Evolutionary conservation across 2,329 filamentous ascomycete genomes (phyloP).

Genomic region (Hymenoscyphus salicellus): DNA sequence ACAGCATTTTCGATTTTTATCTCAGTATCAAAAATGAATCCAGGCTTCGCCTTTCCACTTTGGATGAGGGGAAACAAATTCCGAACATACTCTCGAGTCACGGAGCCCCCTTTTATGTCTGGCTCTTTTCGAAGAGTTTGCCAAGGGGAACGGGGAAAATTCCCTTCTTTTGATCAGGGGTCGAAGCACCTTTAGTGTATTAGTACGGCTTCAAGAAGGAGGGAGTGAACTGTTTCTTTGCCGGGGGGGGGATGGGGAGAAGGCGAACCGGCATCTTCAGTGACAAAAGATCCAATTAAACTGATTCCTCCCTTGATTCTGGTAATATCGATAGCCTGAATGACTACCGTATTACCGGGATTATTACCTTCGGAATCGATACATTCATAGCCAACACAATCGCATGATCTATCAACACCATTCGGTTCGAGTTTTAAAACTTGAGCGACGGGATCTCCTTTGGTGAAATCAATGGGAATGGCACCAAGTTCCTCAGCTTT

Average conservation of each 20-base stretch:
- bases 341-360: neutral
- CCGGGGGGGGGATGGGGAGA: neutral
- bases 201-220: no score
- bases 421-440: slow-evolving; percentile 27
- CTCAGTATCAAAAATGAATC: slow-evolving; percentile 9
- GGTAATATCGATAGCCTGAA: neutral
- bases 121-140: neutral
- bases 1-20: neutral
- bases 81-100: slow-evolving; percentile 6
- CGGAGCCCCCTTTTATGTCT: neutral
- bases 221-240: neutral
- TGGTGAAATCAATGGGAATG: slow-evolving; percentile 35
- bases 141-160: neutral
- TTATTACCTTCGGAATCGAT: slow-evolving; percentile 21
- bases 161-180: neutral
- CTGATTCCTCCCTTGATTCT: neutral
- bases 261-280: neutral
- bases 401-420: slow-evolving; percentile 24
- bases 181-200: neutral
- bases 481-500: slow-evolving; percentile 28
- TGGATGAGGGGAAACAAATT: slow-evolving; percentile 5
- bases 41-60: slow-evolving; percentile 8
- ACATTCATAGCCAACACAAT: slow-evolving; percentile 25
- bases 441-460: slow-evolving; percentile 29
- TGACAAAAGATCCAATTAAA: neutral